Conservation (phyloP, 2,329 filamentous ascomycete species). For the Ascochyta koolunga region DNA sequence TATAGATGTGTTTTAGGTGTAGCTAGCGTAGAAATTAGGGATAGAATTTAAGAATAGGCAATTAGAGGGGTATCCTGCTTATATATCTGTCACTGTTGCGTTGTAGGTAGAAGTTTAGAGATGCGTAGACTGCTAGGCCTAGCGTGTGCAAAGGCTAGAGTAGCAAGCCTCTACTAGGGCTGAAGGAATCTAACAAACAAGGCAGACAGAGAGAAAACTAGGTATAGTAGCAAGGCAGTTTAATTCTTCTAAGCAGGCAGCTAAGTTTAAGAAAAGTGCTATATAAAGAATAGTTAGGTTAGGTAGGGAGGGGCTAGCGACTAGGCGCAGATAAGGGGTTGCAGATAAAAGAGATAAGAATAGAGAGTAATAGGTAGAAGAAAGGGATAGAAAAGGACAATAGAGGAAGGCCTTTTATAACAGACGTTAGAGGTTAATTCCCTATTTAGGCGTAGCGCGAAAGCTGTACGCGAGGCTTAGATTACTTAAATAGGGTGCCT, state of each 20-base stretch:
- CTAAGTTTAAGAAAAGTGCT: background rate
- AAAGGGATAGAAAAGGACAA: no score
- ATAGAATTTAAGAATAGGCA: background rate
- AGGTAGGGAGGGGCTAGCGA: background rate
- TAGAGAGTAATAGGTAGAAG: background rate
- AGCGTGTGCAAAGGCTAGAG: background rate
- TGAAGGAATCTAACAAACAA: no score
- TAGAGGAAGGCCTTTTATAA: no score
- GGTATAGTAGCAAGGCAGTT: background rate
- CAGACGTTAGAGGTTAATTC: no score
- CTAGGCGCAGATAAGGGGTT: background rate
- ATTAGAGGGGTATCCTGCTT: background rate
- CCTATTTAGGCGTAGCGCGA: no score
- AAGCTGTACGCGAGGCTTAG: no score
- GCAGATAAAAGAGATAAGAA: background rate
- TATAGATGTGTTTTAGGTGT: background rate
- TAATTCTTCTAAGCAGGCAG: background rate
- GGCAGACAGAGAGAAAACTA: background rate
- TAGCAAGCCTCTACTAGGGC: background rate
- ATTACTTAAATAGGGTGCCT: no score
- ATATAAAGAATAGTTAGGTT: background rate
- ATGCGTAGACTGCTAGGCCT: background rate
- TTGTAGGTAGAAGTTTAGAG: background rate
- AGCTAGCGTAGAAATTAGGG: background rate
- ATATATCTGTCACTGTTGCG: background rate